Percentiles rank a stretch among this genome's conserved stretches.
Conservation (phyloP, 1,284 basidiomycete genomes). For the Rhodotorula glutinis region DNA sequence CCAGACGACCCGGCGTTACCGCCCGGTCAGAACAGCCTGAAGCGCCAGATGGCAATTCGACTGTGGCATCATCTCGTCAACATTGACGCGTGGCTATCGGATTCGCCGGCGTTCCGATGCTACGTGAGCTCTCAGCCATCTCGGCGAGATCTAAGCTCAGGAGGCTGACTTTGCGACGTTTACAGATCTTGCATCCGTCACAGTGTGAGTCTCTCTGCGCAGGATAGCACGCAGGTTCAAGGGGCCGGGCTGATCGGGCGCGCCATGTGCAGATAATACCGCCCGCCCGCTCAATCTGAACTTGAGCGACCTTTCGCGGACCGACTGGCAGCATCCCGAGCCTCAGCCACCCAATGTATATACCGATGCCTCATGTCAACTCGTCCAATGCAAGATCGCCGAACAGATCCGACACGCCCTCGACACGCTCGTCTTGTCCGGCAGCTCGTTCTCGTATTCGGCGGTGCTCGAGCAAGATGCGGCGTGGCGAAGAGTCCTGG, state of each 20-base stretch:
- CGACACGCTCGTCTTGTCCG: constrained; percentile 36
- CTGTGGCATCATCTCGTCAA: constrained; percentile 31
- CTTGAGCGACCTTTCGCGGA: constrained; percentile 32
- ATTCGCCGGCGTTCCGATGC: constrained; percentile 26
- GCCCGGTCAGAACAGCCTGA: constrained; percentile 37
- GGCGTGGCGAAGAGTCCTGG: constrained; percentile 7
- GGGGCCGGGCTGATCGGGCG: not conserved
- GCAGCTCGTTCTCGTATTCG: constrained; percentile 21
- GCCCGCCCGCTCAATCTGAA: constrained; percentile 35
- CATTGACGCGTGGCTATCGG: constrained; percentile 32
- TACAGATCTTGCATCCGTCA: constrained; percentile 35
- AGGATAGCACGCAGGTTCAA: accelerated
- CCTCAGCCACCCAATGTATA: constrained; percentile 20
- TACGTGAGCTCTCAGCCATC: constrained; percentile 16
- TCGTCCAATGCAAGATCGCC: constrained; percentile 35
- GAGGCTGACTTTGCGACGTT: not conserved
- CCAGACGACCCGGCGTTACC: constrained; percentile 41
- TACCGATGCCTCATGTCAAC: constrained; percentile 37
- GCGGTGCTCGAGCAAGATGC: constrained; percentile 35
- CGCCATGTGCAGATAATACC: constrained; percentile 31
- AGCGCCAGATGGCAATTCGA: constrained; percentile 36
- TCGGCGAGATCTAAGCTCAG: not conserved
- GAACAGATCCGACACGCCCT: constrained; percentile 34
- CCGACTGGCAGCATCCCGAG: constrained; percentile 22
- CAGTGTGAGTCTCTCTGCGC: constrained; percentile 10